phyloP scores from a whole-genome alignment of 331 rosid species.

The Malus hybrid region DNA sequence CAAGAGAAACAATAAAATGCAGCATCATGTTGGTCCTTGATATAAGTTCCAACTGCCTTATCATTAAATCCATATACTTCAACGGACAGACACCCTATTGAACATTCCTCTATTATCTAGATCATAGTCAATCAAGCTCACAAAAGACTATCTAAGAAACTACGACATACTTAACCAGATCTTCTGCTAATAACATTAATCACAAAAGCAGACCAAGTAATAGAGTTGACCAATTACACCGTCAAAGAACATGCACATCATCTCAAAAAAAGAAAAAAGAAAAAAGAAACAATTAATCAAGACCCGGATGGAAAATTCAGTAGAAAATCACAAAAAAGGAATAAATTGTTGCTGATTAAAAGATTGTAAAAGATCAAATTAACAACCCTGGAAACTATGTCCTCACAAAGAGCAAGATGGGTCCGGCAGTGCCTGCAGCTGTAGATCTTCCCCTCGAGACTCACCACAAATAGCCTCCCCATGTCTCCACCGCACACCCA shows the following conservation, averaged over 20 bases:
- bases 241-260: background rate
- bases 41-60: background rate
- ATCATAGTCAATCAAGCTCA: background rate
- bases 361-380: slow-evolving; percentile 3
- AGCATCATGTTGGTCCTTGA: background rate
- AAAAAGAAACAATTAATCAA: slow-evolving; percentile 4
- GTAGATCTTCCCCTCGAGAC: slow-evolving; percentile 72
- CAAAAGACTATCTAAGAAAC: background rate
- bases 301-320: slow-evolving; percentile 2
- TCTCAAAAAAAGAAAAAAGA: background rate
- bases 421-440: slow-evolving; percentile 82
- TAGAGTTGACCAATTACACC: background rate
- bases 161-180: background rate
- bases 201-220: background rate
- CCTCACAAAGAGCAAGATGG: slow-evolving; percentile 65
- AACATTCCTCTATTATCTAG: no score
- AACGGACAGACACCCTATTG: background rate
- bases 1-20: background rate
- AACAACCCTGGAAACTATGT: slow-evolving; percentile 65
- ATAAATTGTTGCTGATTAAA: slow-evolving; percentile 11
- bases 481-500: slow-evolving; percentile 22
- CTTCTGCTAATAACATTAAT: background rate
- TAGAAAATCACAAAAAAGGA: background rate
- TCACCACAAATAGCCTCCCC: slow-evolving; percentile 76
- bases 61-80: background rate